phyloP scores from a whole-genome alignment of 805 yeast species.

The Zygosaccharomyces bailii region DNA sequence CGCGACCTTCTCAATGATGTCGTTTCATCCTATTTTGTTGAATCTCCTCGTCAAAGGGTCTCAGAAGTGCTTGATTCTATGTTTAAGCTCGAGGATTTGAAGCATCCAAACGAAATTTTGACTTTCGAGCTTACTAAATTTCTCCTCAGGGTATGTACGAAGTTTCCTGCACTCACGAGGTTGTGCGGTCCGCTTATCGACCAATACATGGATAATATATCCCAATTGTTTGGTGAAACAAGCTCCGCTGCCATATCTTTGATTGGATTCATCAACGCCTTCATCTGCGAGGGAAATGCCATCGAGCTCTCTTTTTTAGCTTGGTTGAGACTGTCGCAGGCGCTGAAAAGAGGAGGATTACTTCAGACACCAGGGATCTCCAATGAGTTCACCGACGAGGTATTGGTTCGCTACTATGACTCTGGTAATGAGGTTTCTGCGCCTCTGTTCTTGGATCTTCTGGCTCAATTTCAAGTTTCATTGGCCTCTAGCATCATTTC shows the following conservation, averaged over 20 bases:
- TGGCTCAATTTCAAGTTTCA: slow-evolving; percentile 30
- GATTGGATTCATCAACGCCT: slow-evolving; percentile 39
- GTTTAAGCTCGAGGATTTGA: slow-evolving; percentile 35
- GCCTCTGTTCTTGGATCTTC: slow-evolving; percentile 21
- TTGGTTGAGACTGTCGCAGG: slow-evolving; percentile 19
- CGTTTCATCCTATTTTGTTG: slow-evolving; percentile 47
- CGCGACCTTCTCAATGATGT: slow-evolving; percentile 38
- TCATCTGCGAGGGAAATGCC: slow-evolving; percentile 18
- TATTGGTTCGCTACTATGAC: slow-evolving; percentile 32
- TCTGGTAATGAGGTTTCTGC: slow-evolving; percentile 30
- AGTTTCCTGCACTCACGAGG: slow-evolving; percentile 30
- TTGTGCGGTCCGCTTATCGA: slow-evolving; percentile 24
- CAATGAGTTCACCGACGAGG: slow-evolving; percentile 25
- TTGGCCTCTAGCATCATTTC: slow-evolving; percentile 33
- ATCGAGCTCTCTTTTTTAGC: slow-evolving; percentile 15
- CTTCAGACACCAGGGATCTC: slow-evolving; percentile 17
- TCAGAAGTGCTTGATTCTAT: slow-evolving; percentile 36
- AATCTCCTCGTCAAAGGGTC: slow-evolving; percentile 49
- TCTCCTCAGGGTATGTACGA: slow-evolving; percentile 27
- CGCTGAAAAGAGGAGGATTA: slow-evolving; percentile 19
- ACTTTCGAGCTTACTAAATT: slow-evolving; percentile 37
- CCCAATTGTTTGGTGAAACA: slow-evolving; percentile 15
- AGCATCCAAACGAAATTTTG: slow-evolving; percentile 41
- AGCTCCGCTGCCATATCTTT: slow-evolving; percentile 34
- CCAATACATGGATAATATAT: slow-evolving; percentile 24